phyloP scores from a whole-genome alignment of 169 alveolate species.

The Plasmodium gaboni region DNA sequence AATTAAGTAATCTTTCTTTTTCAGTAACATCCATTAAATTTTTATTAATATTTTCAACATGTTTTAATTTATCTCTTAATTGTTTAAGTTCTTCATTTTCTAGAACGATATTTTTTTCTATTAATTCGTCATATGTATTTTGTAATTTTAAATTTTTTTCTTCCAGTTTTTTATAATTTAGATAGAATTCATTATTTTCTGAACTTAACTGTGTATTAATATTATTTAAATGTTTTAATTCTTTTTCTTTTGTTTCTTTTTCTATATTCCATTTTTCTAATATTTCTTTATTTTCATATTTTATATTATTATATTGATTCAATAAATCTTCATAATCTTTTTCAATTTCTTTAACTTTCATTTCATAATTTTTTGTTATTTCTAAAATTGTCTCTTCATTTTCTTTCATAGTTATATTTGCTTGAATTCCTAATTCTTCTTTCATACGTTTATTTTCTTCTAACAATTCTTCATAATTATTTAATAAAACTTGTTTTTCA shows the following conservation, averaged over 20 bases:
- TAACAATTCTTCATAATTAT: conserved; percentile 29
- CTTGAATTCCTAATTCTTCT: conserved; percentile 15
- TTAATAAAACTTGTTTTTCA: conserved; percentile 39
- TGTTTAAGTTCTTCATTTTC: conserved; percentile 58
- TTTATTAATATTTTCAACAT: conserved; percentile 61
- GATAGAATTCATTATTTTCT: neutral
- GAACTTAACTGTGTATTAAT: conserved; percentile 1
- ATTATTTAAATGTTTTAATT: neutral
- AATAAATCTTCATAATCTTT: conserved; percentile 20
- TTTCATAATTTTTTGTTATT: conserved; percentile 24
- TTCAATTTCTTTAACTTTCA: conserved; percentile 25
- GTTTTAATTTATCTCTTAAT: conserved; percentile 18
- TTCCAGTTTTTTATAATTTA: conserved; percentile 12
- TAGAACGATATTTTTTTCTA: conserved; percentile 14
- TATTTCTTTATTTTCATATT: conserved; percentile 48
- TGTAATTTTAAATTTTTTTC: conserved; percentile 38
- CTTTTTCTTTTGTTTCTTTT: conserved; percentile 19
- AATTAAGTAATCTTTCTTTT: conserved; percentile 73
- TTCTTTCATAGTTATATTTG: conserved; percentile 13
- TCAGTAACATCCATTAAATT: conserved; percentile 60
- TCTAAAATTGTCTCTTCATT: conserved; percentile 31
- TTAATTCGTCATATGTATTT: conserved; percentile 32
- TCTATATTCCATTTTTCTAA: conserved; percentile 21
- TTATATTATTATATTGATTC: conserved; percentile 26
- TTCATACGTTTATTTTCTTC: conserved; percentile 19